phyloP scores from a whole-genome alignment of 768 basidiomycete species.

The Cubamyces lactineus region DNA sequence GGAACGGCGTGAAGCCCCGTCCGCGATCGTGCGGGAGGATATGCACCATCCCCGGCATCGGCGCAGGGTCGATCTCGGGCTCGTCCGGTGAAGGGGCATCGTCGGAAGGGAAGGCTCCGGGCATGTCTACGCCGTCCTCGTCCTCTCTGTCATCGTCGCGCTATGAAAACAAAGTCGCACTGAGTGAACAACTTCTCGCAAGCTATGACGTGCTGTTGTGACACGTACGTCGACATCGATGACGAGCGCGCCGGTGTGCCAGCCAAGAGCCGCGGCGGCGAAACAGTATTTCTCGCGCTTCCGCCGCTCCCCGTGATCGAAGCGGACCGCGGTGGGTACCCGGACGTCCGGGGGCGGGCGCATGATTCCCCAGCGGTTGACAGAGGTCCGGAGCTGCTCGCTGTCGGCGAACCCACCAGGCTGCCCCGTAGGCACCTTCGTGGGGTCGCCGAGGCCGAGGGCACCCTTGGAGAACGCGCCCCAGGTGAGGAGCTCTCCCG shows the following conservation, averaged over 20 bases:
- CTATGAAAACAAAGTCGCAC: constrained; percentile 14
- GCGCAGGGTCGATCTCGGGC: constrained; percentile 21
- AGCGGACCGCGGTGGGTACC: constrained; percentile 72
- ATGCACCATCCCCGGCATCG: constrained; percentile 19
- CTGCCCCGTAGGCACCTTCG: constrained; percentile 48
- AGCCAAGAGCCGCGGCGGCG: constrained; percentile 79
- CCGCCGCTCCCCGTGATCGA: constrained; percentile 59
- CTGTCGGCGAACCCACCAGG: constrained; percentile 62
- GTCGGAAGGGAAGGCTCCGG: constrained; percentile 34
- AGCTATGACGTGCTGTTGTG: not conserved
- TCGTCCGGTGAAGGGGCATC: constrained; percentile 12
- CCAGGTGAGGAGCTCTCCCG: constrained; percentile 82
- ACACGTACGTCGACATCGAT: constrained; percentile 75
- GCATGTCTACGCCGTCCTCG: constrained; percentile 29
- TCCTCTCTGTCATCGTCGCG: constrained; percentile 40
- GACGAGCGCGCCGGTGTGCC: constrained; percentile 91
- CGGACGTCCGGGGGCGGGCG: constrained; percentile 47
- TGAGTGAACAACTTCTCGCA: not conserved
- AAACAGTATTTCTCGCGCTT: constrained; percentile 73
- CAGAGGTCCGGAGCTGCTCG: constrained; percentile 35
- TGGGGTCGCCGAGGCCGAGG: constrained; percentile 83
- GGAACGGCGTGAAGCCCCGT: constrained; percentile 37
- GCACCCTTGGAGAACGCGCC: constrained; percentile 78
- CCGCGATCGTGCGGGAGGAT: constrained; percentile 21
- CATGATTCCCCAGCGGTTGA: constrained; percentile 34